phyloP scores from a whole-genome alignment of 176 grass and related monocot genomes.

The Secale cereale region DNA sequence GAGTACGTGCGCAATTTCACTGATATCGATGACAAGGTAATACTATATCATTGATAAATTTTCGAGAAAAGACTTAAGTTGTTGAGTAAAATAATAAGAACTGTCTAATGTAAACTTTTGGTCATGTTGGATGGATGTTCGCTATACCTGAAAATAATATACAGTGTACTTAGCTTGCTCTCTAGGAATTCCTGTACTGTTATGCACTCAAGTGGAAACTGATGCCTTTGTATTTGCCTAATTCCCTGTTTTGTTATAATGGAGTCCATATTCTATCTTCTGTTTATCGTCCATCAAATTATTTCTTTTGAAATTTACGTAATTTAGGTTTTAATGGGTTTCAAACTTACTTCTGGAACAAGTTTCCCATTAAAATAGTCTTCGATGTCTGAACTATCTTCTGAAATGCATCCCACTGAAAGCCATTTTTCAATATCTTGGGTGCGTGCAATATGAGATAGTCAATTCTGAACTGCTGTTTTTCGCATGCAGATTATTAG shows the following conservation, averaged over 20 bases:
- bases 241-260: background rate
- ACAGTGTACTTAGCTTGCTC: background rate
- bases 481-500: slow-evolving; percentile 66
- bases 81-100: background rate
- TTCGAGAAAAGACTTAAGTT: background rate
- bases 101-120: background rate
- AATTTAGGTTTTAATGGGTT: background rate
- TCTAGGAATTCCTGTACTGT: background rate
- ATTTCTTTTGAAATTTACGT: background rate
- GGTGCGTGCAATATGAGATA: background rate
- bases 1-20: slow-evolving; percentile 93
- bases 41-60: background rate
- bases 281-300: background rate
- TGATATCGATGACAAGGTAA: slow-evolving; percentile 94
- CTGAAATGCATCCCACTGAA: background rate
- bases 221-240: background rate
- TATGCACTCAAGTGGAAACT: background rate
- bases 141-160: background rate
- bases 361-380: background rate
- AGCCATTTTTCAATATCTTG: background rate
- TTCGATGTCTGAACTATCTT: background rate
- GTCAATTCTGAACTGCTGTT: background rate
- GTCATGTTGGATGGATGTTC: background rate
- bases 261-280: background rate
- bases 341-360: background rate